Evolutionary conservation across 2,329 filamentous ascomycete genomes (phyloP).

Genomic region (Coniochaeta hoffmannii): DNA sequence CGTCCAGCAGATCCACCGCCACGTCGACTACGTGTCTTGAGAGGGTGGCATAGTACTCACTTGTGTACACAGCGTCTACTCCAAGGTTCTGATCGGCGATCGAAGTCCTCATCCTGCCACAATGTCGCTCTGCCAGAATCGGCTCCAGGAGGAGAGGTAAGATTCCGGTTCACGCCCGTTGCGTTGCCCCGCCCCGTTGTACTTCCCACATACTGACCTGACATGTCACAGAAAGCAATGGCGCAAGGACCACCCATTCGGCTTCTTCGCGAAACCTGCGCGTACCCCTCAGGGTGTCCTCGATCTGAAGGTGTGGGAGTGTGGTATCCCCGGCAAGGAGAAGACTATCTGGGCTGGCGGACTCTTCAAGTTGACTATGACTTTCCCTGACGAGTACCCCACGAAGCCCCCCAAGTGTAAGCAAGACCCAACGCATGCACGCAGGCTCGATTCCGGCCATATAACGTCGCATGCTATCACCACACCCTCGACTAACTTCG

Average conservation of each 20-base stretch:
- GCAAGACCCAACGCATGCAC: conserved; percentile 28
- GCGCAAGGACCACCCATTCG: conserved; percentile 94
- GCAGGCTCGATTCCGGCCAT: not conserved
- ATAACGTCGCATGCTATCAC: conserved; percentile 7
- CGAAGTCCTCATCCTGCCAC: conserved; percentile 7
- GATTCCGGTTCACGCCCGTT: conserved; percentile 18
- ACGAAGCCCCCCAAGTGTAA: conserved; percentile 98
- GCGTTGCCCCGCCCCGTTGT: not conserved
- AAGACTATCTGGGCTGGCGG: conserved; percentile 99
- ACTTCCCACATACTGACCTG: not conserved
- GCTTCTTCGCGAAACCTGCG: conserved; percentile 87
- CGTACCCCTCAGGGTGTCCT: conserved; percentile 73
- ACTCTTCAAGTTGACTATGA: conserved; percentile 87
- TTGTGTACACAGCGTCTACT: not conserved
- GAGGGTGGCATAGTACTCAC: not conserved
- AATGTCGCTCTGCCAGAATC: conserved; percentile 86
- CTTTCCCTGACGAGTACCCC: conserved; percentile 94
- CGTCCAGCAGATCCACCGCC: not conserved
- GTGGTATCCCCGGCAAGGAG: conserved; percentile 89
- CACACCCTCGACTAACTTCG: not conserved
- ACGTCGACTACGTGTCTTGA: not conserved
- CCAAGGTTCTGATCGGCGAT: not conserved
- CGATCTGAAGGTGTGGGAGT: conserved; percentile 94
- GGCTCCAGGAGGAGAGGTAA: conserved; percentile 82
- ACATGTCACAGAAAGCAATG: conserved; percentile 71